phyloP scores from a whole-genome alignment of 2,329 filamentous ascomycete genomes.

The Diaporthe eres region DNA sequence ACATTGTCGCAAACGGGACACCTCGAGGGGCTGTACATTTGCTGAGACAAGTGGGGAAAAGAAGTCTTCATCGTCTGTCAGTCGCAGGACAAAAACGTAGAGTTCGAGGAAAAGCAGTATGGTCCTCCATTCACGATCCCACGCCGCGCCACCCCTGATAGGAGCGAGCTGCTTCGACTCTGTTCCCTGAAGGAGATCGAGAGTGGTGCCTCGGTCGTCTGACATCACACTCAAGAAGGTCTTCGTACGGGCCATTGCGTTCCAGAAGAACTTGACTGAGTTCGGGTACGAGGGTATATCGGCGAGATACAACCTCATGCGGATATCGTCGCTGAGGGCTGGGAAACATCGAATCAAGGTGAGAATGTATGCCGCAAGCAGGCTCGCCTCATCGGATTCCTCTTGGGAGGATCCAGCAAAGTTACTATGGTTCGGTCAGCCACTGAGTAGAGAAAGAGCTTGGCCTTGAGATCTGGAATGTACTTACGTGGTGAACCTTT shows the following conservation, averaged over 20 bases:
- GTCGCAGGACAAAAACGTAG: constrained; percentile 91
- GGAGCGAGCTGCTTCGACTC: constrained; percentile 39
- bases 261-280: constrained; percentile 89
- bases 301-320: constrained; percentile 92
- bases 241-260: constrained; percentile 63
- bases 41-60: constrained; percentile 70
- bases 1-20: constrained; percentile 69
- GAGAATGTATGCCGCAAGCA: constrained; percentile 88
- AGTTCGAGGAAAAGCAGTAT: constrained; percentile 93
- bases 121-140: constrained; percentile 85
- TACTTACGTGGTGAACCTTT: constrained; percentile 56
- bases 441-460: neutral
- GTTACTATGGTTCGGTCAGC: constrained; percentile 45
- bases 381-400: constrained; percentile 73
- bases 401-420: constrained; percentile 49
- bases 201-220: constrained; percentile 48
- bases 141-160: constrained; percentile 49
- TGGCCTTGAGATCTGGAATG: constrained; percentile 16
- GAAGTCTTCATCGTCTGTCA: constrained; percentile 98
- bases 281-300: constrained; percentile 71
- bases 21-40: constrained; percentile 55
- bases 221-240: constrained; percentile 55
- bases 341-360: constrained; percentile 91
- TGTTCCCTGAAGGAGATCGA: constrained; percentile 48
- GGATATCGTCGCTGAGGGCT: constrained; percentile 84